Conservation (phyloP, 768 basidiomycete species). For the Boletus fagicola region DNA sequence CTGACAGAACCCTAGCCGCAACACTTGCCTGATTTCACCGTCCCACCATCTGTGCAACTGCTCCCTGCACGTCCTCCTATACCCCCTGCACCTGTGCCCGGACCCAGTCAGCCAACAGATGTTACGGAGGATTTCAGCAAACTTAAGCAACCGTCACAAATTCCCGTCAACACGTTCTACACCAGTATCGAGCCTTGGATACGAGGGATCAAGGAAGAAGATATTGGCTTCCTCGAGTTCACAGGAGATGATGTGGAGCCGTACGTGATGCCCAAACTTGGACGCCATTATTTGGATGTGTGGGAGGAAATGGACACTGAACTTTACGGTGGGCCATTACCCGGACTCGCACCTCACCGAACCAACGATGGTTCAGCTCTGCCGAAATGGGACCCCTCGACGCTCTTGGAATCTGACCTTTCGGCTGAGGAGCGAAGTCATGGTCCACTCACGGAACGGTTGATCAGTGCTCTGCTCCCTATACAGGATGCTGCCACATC, state of each 20-base stretch:
- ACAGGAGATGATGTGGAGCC: conserved; percentile 89
- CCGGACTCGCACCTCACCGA: conserved; percentile 40
- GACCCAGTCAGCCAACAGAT: conserved; percentile 79
- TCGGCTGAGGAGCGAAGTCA: conserved; percentile 75
- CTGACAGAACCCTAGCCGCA: conserved; percentile 26
- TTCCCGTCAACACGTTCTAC: conserved; percentile 75
- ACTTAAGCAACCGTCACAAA: conserved; percentile 71
- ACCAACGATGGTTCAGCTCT: conserved; percentile 37
- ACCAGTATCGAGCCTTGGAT: conserved; percentile 87
- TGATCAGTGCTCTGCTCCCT: conserved; percentile 72
- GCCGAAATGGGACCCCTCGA: conserved; percentile 82
- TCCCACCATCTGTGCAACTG: conserved; percentile 50
- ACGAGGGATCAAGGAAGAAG: conserved; percentile 89
- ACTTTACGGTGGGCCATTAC: conserved; percentile 42
- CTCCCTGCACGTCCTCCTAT: conserved; percentile 62
- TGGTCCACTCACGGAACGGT: conserved; percentile 83
- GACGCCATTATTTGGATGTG: conserved; percentile 78
- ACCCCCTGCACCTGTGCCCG: conserved; percentile 63
- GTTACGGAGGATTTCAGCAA: conserved; percentile 90
- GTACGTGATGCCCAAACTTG: conserved; percentile 82
- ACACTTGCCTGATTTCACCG: conserved; percentile 57
- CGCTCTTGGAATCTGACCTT: conserved; percentile 69
- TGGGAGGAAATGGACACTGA: conserved; percentile 92
- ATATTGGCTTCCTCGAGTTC: conserved; percentile 89
- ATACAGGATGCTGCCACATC: conserved; percentile 55